Percentiles rank a stretch among this genome's conserved stretches.
phyloP scores from a whole-genome alignment of 345 rosid genomes.

The Linum usitatissimum region DNA sequence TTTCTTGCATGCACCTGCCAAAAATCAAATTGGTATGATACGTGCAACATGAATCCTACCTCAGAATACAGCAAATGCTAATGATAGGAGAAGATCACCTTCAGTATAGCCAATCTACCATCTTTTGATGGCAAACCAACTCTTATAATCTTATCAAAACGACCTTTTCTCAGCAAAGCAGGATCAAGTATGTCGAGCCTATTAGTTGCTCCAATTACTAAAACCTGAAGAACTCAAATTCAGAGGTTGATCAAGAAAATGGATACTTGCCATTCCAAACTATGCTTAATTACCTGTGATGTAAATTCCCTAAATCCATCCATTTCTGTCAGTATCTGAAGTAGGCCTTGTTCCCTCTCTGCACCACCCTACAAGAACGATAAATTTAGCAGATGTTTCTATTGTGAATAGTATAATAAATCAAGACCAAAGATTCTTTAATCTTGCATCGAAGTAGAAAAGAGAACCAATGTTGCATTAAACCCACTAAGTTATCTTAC shows the following conservation, averaged over 20 bases:
- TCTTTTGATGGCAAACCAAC: conserved; percentile 92
- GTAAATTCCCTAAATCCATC: conserved; percentile 91
- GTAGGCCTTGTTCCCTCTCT: conserved; percentile 95
- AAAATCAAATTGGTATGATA: conserved; percentile 11
- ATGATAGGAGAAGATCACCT: conserved; percentile 33
- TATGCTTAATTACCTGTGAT: conserved; percentile 48
- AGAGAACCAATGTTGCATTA: not conserved
- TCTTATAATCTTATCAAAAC: conserved; percentile 87
- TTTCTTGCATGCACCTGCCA: conserved; percentile 92
- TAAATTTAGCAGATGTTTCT: not conserved
- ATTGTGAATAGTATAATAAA: not conserved
- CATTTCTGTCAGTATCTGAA: conserved; percentile 94
- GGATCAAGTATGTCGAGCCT: conserved; percentile 94
- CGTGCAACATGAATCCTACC: conserved; percentile 6
- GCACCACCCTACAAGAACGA: conserved; percentile 73
- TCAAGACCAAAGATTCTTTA: too few species aligned
- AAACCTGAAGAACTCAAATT: conserved; percentile 46
- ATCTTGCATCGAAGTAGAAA: not conserved
- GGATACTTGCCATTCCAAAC: conserved; percentile 1
- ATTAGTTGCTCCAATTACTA: conserved; percentile 95
- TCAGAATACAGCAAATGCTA: conserved; percentile 1
- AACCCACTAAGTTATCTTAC: conserved; percentile 31
- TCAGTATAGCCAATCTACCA: conserved; percentile 83
- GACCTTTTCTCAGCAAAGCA: conserved; percentile 94
- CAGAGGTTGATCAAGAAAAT: conserved; percentile 13